Evolutionary conservation across 2,329 filamentous ascomycete species (phyloP).

Genomic region (Neofusicoccum kwambonambiense): DNA sequence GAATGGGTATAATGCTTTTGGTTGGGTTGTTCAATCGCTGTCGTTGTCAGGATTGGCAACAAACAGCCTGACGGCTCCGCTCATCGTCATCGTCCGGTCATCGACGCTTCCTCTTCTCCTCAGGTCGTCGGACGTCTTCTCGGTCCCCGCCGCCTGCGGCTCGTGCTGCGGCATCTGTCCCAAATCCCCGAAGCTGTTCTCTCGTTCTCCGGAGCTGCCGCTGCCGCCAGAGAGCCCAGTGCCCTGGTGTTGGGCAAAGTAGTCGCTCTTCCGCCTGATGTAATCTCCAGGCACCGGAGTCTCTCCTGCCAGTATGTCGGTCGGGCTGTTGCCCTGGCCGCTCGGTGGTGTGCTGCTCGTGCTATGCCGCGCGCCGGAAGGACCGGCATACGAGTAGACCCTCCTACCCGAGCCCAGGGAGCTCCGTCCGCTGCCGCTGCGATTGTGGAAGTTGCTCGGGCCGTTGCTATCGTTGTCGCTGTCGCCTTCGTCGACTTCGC

Average conservation of each 20-base stretch:
- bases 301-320: constrained; percentile 44
- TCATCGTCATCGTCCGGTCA: constrained; percentile 74
- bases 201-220: constrained; percentile 44
- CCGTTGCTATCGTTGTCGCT: constrained; percentile 66
- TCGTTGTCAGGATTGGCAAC: constrained; percentile 77
- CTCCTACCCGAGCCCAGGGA: constrained; percentile 51
- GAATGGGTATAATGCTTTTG: constrained; percentile 16
- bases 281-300: constrained; percentile 43
- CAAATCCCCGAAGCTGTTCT: constrained; percentile 56
- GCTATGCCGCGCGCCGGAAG: constrained; percentile 48
- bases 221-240: constrained; percentile 45
- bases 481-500: constrained; percentile 86
- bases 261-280: constrained; percentile 31
- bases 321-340: constrained; percentile 41
- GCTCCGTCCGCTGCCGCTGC: constrained; percentile 72
- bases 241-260: constrained; percentile 43
- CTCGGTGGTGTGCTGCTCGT: constrained; percentile 55
- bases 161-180: constrained; percentile 49
- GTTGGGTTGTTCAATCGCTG: constrained; percentile 39
- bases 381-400: constrained; percentile 35
- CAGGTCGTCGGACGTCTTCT: constrained; percentile 63
- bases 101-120: constrained; percentile 78
- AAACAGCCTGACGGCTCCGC: constrained; percentile 66
- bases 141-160: constrained; percentile 41
- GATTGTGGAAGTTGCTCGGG: constrained; percentile 58